Evolutionary conservation across 306 rosid genomes (phyloP), one percentile per base, ranked within the genome.

Genomic region (Quercus engelmannii): DNA sequence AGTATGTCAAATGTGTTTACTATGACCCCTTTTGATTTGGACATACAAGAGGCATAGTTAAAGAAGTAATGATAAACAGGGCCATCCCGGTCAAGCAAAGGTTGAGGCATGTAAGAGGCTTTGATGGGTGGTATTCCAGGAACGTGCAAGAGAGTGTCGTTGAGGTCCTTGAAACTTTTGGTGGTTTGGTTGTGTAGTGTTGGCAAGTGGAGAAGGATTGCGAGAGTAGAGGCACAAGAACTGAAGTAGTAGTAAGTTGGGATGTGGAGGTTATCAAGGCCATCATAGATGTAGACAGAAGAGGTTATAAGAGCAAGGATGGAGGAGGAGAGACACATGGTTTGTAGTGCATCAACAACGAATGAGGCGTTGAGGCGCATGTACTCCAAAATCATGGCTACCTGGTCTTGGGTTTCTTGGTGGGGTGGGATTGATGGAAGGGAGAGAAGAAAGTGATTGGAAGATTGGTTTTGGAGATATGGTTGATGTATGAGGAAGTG

Each of bases 371-470:
- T 77, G 43, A 76, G 63, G 25, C 63, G 74, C 15, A 71, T 30
- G 51, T 21, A 71, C 6, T 82, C 70, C 46, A 69, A 12, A 1
- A 15, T 13, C 1, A 1, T 23, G n/a, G 35, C 41, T 71, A 4
- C 4, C 6, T 1, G 17, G 69, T 4, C 2, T 55, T 19, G 68
- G 51, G 9, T 19, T 28, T 30, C 41, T 2, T 30, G 70, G 8
- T 19, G 19, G 46, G 15, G 38, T 63, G 31, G 58, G 54, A 54
- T 31, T 18, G 56, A 19, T n/a, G 85, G 85, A 61, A 82, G 72
- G 43, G n/a, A 72, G n/a, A 72, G 49, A 59, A 8, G 78, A 82
- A 82, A 55, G 85, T 54, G 20, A 82, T 82, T 63, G 85, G 55
- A 55, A 62, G 52, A 6, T 18, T 8, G 18, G 69, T 51, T 19